These are phyloP conservation scores for Zalaria sp. DNA, from an alignment of 2,329 filamentous ascomycete genomes.

Conservation along the genomic window DNA sequence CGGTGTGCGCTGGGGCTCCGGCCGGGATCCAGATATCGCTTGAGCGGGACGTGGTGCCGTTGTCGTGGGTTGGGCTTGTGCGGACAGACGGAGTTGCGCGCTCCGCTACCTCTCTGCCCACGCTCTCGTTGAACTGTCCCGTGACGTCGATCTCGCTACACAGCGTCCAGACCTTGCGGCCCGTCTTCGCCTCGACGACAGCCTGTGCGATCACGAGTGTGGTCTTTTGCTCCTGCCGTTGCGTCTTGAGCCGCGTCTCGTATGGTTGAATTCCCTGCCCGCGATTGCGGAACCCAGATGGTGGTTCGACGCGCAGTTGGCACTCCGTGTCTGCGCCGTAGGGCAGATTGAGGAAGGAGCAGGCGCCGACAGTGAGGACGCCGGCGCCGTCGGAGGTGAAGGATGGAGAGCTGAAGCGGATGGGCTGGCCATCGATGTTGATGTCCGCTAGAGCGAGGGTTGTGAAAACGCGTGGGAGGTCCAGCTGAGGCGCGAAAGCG, in stretches of 20 bases:
- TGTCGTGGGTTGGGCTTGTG: not conserved
- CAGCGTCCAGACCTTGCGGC: conserved; percentile 11
- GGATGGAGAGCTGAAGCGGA: conserved; percentile 11
- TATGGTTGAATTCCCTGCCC: no score
- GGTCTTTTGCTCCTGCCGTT: conserved; percentile 6
- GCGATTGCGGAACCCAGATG: not conserved
- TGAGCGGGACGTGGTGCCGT: not conserved
- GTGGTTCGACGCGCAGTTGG: conserved; percentile 12
- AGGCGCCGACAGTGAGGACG: conserved; percentile 10
- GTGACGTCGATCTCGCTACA: conserved; percentile 16
- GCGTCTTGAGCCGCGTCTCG: no score
- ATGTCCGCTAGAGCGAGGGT: conserved; percentile 12
- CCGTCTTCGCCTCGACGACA: conserved; percentile 13
- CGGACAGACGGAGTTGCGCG: not conserved
- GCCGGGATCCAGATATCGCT: not conserved
- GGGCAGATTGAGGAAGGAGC: conserved; percentile 14
- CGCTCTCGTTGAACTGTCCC: not conserved
- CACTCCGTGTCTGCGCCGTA: conserved; percentile 14
- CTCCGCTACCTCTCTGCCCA: not conserved
- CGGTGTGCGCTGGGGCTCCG: no score
- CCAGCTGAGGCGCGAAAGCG: not conserved
- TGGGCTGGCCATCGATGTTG: conserved; percentile 13
- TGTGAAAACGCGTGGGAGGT: conserved; percentile 1
- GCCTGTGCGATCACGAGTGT: conserved; percentile 15
- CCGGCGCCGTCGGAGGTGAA: conserved; percentile 8